phyloP scores from a whole-genome alignment of 1,284 basidiomycete genomes.

The Entoloma clypeatum region DNA sequence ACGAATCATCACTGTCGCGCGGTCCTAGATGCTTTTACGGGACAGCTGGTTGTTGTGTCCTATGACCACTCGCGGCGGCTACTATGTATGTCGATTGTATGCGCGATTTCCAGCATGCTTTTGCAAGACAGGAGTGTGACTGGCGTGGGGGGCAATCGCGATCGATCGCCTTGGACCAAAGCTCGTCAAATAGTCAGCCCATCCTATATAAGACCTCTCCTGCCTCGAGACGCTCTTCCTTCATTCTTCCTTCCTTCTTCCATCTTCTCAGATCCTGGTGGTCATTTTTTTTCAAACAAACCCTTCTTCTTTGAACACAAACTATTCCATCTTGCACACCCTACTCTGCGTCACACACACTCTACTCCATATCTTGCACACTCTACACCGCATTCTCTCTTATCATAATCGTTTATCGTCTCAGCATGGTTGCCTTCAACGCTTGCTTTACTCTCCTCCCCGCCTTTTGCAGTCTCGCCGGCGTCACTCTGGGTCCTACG shows the following conservation, averaged over 20 bases:
- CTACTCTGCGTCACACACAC: slow-evolving; percentile 9
- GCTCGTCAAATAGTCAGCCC: slow-evolving; percentile 17
- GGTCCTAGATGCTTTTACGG: no score
- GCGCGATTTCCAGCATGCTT: no score
- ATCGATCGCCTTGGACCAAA: slow-evolving; percentile 19
- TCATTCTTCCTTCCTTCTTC: slow-evolving; percentile 27
- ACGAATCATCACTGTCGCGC: no score
- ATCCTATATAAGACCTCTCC: slow-evolving; percentile 22
- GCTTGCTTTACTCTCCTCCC: slow-evolving; percentile 45
- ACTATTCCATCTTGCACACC: slow-evolving; percentile 14
- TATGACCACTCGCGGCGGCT: no score
- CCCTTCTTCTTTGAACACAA: slow-evolving; percentile 22
- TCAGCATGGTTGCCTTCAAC: slow-evolving; percentile 48
- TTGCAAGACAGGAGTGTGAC: no score
- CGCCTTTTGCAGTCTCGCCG: slow-evolving; percentile 39
- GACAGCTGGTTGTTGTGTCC: no score
- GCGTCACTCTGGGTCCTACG: slow-evolving; percentile 30
- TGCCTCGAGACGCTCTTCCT: slow-evolving; percentile 8
- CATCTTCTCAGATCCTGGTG: slow-evolving; percentile 35
- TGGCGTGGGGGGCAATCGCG: no score
- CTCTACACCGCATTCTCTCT: slow-evolving; percentile 13
- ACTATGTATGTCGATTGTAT: no score
- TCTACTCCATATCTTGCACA: slow-evolving; percentile 17
- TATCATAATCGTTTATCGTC: slow-evolving; percentile 19
- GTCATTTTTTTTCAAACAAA: slow-evolving; percentile 23